Evolutionary conservation across 306 rosid species (phyloP), one percentile per base, ranked within the genome.

Genomic region (Rosa persica): DNA sequence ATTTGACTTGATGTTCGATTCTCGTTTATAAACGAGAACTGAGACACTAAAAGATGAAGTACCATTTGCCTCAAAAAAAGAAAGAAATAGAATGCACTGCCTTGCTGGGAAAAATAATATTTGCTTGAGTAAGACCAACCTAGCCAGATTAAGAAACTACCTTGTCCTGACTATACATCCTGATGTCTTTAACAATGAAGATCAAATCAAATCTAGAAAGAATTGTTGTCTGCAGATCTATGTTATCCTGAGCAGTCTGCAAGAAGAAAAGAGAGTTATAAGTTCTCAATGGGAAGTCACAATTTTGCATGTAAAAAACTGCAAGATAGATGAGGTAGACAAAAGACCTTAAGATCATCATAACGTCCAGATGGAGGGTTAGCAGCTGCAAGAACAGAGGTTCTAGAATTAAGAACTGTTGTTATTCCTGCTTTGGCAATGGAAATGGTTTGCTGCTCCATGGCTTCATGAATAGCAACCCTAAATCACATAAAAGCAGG

Each of bases 361-460:
- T 95, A 95, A 58, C 99, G 99, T 80, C 99, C 99, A 65, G 99
- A 95, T 69, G 99, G 99, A 81, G 99, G 99, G 78, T 95, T 95
- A 78, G 99, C 99, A 87, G 99, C 98, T 67, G 99, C 99, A 75
- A 95, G 98, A 80, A 95, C 99, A 49, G 99, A 95, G 78, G 99
- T 93, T 81, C 99, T 91, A 60, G 99, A 95, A 77, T 95, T 95
- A 72, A 93, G 99, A 85, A 95, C 99, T 2, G 99, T 95, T 48
- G 99, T 95, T 84, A 95, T 95, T 84, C 99, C 99, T 48, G 99
- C 99, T 86, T 95, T 95, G 51, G 99, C 99, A 77, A 95, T 95
- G 78, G 99, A 94, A 84, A 94, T 94, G 40, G 98, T 94, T 84
- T 94, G 98, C 70, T 94, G 98, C 83, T 94, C 98, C 98, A 95